These are phyloP conservation scores for Petunia axillaris DNA, from an alignment of 257 asterid species.

Conservation along the genomic window DNA sequence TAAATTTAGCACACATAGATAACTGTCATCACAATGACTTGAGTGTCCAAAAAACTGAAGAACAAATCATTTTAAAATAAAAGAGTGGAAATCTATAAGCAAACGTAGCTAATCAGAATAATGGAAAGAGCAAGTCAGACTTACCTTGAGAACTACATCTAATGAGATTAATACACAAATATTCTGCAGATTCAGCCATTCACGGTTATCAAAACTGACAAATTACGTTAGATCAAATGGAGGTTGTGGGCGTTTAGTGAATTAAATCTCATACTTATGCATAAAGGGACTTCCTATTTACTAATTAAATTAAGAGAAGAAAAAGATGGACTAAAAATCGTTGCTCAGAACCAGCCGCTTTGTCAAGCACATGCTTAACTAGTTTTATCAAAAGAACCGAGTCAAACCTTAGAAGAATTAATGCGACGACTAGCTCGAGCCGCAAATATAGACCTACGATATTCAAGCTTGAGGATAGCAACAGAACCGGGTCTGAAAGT, in stretches of 20 bases:
- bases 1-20: slow-evolving; percentile 38
- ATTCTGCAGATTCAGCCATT: background rate
- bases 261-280: background rate
- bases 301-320: background rate
- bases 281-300: background rate
- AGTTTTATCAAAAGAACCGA: no score
- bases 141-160: background rate
- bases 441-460: no score
- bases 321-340: background rate
- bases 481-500: no score
- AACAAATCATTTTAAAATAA: background rate
- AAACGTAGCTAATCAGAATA: background rate
- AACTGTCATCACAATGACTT: background rate
- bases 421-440: no score
- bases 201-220: background rate
- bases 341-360: background rate
- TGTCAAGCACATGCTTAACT: background rate
- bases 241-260: background rate
- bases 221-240: background rate
- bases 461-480: no score
- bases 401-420: no score
- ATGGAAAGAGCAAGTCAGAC: background rate
- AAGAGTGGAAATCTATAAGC: background rate
- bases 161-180: background rate
- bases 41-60: background rate